Evolutionary conservation across 2,329 filamentous ascomycete genomes (phyloP).

Genomic region (Leptoxyphium fumago): DNA sequence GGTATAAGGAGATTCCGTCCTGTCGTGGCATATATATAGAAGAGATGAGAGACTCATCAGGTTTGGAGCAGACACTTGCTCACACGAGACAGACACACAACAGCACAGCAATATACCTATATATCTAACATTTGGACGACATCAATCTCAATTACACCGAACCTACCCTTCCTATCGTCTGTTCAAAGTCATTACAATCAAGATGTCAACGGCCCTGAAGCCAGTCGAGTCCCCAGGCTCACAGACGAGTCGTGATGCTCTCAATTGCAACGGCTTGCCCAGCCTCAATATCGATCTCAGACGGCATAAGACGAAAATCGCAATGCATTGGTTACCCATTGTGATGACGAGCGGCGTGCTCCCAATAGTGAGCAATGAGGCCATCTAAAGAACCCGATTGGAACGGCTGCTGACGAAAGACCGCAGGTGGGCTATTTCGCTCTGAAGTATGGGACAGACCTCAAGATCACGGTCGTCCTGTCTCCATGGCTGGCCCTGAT

Average conservation of each 20-base stretch:
- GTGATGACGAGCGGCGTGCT: constrained; percentile 2
- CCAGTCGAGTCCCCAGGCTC: neutral
- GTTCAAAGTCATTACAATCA: too few species aligned
- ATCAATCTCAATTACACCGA: too few species aligned
- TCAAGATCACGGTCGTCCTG: constrained; percentile 1
- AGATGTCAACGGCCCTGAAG: too few species aligned
- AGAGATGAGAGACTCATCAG: too few species aligned
- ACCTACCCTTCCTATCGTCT: too few species aligned
- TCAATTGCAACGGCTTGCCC: constrained; percentile 1
- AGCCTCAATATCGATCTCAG: constrained; percentile 3
- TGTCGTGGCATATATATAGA: too few species aligned
- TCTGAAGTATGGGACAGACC: constrained; percentile 2
- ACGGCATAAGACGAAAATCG: constrained; percentile 2
- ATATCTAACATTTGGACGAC: too few species aligned
- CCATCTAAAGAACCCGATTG: too few species aligned
- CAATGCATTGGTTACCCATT: constrained; percentile 2
- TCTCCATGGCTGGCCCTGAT: constrained; percentile 2
- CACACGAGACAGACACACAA: too few species aligned
- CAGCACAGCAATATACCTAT: too few species aligned
- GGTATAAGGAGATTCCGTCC: too few species aligned
- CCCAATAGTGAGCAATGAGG: neutral
- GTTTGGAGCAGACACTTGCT: too few species aligned
- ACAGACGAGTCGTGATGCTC: neutral
- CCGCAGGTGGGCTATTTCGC: constrained; percentile 3
- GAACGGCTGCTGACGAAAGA: neutral